Evolutionary conservation across 163 green algal species (phyloP).

Genomic region (Scenedesmus sp.): DNA sequence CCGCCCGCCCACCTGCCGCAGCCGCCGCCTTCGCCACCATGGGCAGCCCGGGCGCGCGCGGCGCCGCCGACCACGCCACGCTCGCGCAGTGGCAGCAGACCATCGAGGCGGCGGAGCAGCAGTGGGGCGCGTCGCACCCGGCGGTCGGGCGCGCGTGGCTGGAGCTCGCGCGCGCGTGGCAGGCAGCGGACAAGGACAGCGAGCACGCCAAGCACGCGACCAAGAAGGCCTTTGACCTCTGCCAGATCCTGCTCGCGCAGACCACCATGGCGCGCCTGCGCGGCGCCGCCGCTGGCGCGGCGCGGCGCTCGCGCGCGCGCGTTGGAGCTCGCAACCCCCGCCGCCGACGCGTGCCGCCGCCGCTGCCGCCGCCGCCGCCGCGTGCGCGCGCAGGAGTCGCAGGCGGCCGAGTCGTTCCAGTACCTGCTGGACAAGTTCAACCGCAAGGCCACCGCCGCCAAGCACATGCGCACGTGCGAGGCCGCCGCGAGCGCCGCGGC

Average conservation of each 20-base stretch:
- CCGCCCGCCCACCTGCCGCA: background rate
- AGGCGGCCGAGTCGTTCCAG: slow-evolving; percentile 28
- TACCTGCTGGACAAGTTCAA: slow-evolving; percentile 42
- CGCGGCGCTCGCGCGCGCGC: too few species aligned
- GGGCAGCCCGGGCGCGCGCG: background rate
- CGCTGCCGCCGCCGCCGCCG: too few species aligned
- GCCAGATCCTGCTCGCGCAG: slow-evolving; percentile 42
- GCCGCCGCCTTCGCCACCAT: background rate
- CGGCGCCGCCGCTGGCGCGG: too few species aligned
- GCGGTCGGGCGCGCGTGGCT: slow-evolving; percentile 43
- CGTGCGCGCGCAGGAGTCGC: slow-evolving; percentile 26
- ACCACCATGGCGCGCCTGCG: slow-evolving; percentile 29
- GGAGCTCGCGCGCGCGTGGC: slow-evolving; percentile 36
- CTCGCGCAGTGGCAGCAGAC: slow-evolving; percentile 43
- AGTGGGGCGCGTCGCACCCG: slow-evolving; percentile 32
- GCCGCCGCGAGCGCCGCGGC: too few species aligned
- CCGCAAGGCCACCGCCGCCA: slow-evolving; percentile 24
- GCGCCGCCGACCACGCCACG: background rate
- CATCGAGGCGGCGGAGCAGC: slow-evolving; percentile 42
- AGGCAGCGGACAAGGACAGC: slow-evolving; percentile 32
- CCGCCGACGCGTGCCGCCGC: background rate
- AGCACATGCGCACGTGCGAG: too few species aligned
- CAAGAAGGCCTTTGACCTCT: slow-evolving; percentile 48
- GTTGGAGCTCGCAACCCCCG: background rate
- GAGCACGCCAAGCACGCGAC: slow-evolving; percentile 38